Percentiles rank a stretch among this genome's conserved stretches.
Evolutionary conservation across 2,329 filamentous ascomycete species (phyloP).

Genomic region (Pyrenophora tritici-repentis): DNA sequence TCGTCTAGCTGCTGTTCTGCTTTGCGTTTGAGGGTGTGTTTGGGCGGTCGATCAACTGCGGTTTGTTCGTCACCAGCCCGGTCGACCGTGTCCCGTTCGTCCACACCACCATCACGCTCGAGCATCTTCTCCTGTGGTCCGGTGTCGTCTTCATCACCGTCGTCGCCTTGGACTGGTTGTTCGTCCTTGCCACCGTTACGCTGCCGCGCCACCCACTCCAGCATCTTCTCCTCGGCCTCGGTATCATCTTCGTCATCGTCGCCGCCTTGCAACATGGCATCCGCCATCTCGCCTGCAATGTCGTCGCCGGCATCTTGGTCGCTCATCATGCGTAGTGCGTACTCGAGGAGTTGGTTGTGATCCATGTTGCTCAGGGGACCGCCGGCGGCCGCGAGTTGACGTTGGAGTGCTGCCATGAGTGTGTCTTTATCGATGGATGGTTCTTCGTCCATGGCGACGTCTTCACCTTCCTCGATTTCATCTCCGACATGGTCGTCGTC

Average conservation of each 20-base stretch:
- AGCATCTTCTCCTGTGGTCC: no score
- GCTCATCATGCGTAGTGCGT: conserved; percentile 52
- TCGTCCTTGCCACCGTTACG: conserved; percentile 15
- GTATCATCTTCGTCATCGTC: conserved; percentile 40
- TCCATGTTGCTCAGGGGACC: conserved; percentile 49
- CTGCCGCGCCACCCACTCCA: conserved; percentile 42
- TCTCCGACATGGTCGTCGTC: conserved; percentile 17
- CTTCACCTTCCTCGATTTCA: conserved; percentile 22
- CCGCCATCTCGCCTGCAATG: conserved; percentile 50
- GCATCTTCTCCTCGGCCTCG: conserved; percentile 36
- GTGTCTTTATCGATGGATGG: conserved; percentile 46
- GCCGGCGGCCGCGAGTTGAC: conserved; percentile 40
- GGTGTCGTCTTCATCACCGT: no score
- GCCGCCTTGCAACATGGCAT: conserved; percentile 47
- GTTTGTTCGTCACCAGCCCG: conserved; percentile 11
- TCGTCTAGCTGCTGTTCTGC: conserved; percentile 21
- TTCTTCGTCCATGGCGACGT: conserved; percentile 18
- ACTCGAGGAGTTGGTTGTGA: conserved; percentile 50
- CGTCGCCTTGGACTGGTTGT: no score
- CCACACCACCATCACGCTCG: no score
- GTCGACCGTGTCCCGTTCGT: conserved; percentile 11
- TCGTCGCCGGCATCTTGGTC: conserved; percentile 50
- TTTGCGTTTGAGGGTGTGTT: conserved; percentile 43
- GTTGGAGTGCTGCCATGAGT: conserved; percentile 45
- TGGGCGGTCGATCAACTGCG: conserved; percentile 13